Evolutionary conservation across 768 basidiomycete species (phyloP), one percentile per base, ranked within the genome.

Genomic region (Tricholoma sp.): DNA sequence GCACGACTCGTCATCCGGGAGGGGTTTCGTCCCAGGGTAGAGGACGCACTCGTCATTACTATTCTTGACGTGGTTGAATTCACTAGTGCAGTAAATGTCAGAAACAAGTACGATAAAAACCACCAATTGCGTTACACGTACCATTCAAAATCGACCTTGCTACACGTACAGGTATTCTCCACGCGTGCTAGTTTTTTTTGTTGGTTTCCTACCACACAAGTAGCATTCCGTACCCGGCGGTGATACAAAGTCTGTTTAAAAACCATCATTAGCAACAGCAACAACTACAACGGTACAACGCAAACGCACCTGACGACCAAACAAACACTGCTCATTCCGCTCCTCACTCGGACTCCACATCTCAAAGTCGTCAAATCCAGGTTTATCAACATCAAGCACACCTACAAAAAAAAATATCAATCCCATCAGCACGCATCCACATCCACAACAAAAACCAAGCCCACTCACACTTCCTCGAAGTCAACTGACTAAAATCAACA

Each of bases 271-370:
- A 54, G 49, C 55, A 21, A 39, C 60, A 24, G 49, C 22, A 27
- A n/a, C 45, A 34, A 19, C 51, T n/a, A 32, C 54, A n/a, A n/a
- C n/a, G n/a, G n/a, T n/a, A n/a, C n/a, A 34, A 61, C n/a, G 16
- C 46, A 8, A 31, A 21, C 24, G 12, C 52, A 91, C 93, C 81
- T 92, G 90, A 57, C 89, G 82, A 19, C 97, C 97, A 62, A 98
- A 99, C 24, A 98, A 74, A 72, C 97, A 99, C 7, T 76, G 76
- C 66, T 98, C 94, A 32, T 81, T 74, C n/a, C 97, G 83, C 47
- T 85, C 86, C 66, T 95, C 89, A 57, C 90, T 91, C 0, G 96
- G 97, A 67, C 89, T 94, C 97, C 97, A 98, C 1, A 97, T 73
- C 68, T 98, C 95, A 67, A 98, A 98, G 73, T 99, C 97, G 66